Base-by-base conservation (phyloP, 78 protist species). In the Isochrysis galbana region DNA sequence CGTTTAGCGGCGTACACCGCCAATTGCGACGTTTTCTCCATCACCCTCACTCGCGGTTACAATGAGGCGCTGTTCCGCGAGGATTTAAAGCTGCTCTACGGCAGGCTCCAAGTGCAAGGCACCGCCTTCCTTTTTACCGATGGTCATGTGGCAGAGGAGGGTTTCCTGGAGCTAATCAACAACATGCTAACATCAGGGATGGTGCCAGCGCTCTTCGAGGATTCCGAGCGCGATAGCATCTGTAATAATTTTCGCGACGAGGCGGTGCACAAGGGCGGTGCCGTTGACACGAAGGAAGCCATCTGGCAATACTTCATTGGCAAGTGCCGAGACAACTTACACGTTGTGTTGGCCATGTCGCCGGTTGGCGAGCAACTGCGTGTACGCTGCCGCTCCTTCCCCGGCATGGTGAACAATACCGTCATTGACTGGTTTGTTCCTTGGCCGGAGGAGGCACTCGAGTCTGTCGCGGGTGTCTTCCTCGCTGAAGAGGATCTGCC, bases 351-450 rank as follows among this genome's bases (percentile, higher is more conserved):
- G 41, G 88, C 96, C 70, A 96, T 98, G 98, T 94, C 97, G 3
- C 98, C 98, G 38, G 70, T 88, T 21, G 98, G 98, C 14, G 98
- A 98, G 25, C 51, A 42, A 41, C 97, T 98, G 55, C 94, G 98
- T 10, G 36, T 47, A 42, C 93, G 98, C 38, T 96, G 97, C 95
- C 95, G 98, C 44, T 90, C 94, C 92, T 98, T 97, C 94, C 99
- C 99, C 1, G 97, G 97, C 41, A 93, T 98, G 34, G 95, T 98
- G 70, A 92, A 87, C 89, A 96, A 95, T 93, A 95, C 97, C 39
- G 93, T 92, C 67, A 96, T 97, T 36, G 98, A 97, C 92, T 97
- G 98, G 98, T 96, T 96, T 86, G n/a, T 54, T 51, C 77, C 93
- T 42, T 97, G 98, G 98, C 97, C 98, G 17, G 83, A 93, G 44